Evolutionary conservation across 192 early-diverging fungal genomes (phyloP).

Genomic region (Podila verticillata): DNA sequence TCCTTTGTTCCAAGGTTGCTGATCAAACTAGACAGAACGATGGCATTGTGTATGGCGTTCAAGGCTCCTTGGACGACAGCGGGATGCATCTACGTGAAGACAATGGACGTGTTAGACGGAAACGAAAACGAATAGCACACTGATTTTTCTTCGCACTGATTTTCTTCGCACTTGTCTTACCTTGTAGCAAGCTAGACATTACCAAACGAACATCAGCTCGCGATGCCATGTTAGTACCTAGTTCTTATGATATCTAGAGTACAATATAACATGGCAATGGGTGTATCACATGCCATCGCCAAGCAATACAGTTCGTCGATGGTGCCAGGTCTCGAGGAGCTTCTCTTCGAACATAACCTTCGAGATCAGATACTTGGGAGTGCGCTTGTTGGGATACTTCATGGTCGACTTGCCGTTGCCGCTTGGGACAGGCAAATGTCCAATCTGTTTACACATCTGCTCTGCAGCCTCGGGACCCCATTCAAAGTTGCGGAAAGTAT

Average conservation of each 20-base stretch:
- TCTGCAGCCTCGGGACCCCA: background rate
- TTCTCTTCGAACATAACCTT: constrained; percentile 24
- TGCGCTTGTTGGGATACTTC: background rate
- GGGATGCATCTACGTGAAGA: constrained; percentile 24
- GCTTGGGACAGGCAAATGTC: background rate
- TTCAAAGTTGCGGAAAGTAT: background rate
- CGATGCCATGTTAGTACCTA: background rate
- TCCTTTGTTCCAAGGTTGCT: constrained; percentile 7
- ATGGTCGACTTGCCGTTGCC: background rate
- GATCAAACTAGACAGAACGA: constrained; percentile 28
- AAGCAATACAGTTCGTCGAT: background rate
- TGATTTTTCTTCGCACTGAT: too few species aligned
- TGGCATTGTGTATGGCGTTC: constrained; percentile 41
- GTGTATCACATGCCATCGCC: background rate
- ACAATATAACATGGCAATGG: too few species aligned
- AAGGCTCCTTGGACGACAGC: constrained; percentile 36
- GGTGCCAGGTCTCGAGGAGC: background rate
- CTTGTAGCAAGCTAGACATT: constrained; percentile 28
- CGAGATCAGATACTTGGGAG: background rate
- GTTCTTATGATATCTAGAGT: background rate
- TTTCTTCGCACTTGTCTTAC: too few species aligned
- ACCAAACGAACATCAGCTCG: background rate
- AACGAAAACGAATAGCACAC: too few species aligned
- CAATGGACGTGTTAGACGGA: background rate
- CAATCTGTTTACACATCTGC: background rate